phyloP scores from a whole-genome alignment of 2,329 filamentous ascomycete species.

The Talaromyces funiculosus region DNA sequence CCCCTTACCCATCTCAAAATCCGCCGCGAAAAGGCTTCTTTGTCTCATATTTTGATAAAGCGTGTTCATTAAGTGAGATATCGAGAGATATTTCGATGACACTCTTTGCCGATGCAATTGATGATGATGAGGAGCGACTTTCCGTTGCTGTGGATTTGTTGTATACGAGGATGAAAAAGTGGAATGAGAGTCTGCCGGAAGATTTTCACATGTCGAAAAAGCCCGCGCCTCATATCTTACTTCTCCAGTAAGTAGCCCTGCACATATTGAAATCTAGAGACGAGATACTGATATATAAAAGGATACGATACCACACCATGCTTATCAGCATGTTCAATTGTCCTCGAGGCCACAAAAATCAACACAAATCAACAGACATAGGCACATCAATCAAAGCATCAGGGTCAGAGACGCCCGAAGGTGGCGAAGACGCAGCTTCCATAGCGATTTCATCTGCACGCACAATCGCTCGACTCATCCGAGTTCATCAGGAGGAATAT shows the following conservation, averaged over 20 bases:
- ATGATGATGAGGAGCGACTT: constrained; percentile 10
- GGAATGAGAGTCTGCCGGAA: constrained; percentile 27
- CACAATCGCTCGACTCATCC: constrained; percentile 25
- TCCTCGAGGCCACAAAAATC: constrained; percentile 18
- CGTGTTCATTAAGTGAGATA: constrained; percentile 31
- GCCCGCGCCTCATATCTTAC: constrained; percentile 30
- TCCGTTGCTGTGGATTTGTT: constrained; percentile 24
- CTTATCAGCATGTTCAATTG: constrained; percentile 34
- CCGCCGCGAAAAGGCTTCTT: constrained; percentile 23
- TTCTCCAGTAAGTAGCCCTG: constrained; percentile 22
- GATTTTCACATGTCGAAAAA: constrained; percentile 23
- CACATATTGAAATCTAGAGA: background rate
- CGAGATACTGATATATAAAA: constrained; percentile 14
- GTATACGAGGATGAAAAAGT: constrained; percentile 26
- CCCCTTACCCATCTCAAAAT: constrained; percentile 30
- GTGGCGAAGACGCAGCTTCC: background rate
- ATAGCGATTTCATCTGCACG: constrained; percentile 28
- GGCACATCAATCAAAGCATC: background rate
- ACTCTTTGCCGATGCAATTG: constrained; percentile 23
- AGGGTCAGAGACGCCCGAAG: constrained; percentile 7
- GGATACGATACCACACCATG: constrained; percentile 32
- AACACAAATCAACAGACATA: background rate
- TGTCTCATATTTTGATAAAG: constrained; percentile 30
- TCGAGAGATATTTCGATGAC: constrained; percentile 30
- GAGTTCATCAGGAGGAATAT: constrained; percentile 29